Evolutionary conservation across 2,329 filamentous ascomycete species (phyloP).

Genomic region (Gaeumannomyces sp.): DNA sequence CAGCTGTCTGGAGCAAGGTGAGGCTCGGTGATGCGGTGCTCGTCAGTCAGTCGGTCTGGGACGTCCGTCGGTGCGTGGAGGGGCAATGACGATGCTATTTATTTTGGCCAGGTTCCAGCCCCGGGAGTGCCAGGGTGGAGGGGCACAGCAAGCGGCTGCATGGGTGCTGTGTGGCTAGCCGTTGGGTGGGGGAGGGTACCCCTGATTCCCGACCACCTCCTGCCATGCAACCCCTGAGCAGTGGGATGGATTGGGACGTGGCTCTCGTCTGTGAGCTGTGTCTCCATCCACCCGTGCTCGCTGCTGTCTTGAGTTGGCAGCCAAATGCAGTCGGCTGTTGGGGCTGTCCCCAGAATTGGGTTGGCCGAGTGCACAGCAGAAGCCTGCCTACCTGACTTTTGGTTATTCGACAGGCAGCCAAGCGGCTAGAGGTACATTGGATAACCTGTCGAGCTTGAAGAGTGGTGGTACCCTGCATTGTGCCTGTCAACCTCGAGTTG

Average conservation of each 20-base stretch:
- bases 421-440: neutral
- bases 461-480: neutral
- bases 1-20: neutral
- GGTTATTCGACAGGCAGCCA: neutral
- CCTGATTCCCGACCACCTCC: neutral
- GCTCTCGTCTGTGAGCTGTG: neutral
- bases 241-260: neutral
- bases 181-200: neutral
- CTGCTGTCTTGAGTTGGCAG: neutral
- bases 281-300: neutral
- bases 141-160: neutral
- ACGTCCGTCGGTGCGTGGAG: neutral
- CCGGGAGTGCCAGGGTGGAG: neutral
- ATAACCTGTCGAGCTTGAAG: neutral
- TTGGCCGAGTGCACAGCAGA: neutral
- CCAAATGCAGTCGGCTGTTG: neutral
- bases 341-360: too few species aligned
- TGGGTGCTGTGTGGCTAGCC: neutral
- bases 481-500: neutral
- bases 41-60: neutral
- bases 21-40: neutral
- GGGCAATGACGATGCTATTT: conserved; percentile 5
- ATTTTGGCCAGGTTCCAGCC: neutral
- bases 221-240: conserved; percentile 1
- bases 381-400: neutral